Evolutionary conservation across 208 protist species (phyloP).

Genomic region (Crithidia mellificae): DNA sequence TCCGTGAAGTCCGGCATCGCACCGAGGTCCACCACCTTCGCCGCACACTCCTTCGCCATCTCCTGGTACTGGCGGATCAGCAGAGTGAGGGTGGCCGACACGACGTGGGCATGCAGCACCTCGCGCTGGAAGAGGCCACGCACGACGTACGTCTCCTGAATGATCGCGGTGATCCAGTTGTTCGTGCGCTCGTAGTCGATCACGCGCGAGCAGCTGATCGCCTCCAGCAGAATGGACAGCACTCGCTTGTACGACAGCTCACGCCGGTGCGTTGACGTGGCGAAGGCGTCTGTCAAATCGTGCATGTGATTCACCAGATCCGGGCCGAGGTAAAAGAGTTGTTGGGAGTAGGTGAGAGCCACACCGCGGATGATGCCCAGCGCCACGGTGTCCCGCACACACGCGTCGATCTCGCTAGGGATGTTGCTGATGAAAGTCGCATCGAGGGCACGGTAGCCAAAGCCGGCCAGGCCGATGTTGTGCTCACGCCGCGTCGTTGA

Average conservation of each 20-base stretch:
- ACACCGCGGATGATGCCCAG: constrained; percentile 71
- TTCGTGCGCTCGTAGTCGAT: constrained; percentile 71
- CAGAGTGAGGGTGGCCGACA: constrained; percentile 66
- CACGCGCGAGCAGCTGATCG: constrained; percentile 63
- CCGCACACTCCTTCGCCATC: constrained; percentile 43
- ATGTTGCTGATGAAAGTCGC: constrained; percentile 59
- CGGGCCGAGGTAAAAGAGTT: constrained; percentile 47
- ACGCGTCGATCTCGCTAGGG: constrained; percentile 53
- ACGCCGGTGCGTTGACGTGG: constrained; percentile 50
- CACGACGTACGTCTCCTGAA: constrained; percentile 77
- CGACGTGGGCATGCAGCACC: constrained; percentile 73
- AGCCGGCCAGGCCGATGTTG: constrained; percentile 46
- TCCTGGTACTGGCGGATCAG: constrained; percentile 80
- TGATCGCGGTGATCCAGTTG: constrained; percentile 74
- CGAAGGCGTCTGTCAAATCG: constrained; percentile 73
- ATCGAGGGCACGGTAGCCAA: constrained; percentile 66
- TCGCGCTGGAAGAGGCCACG: constrained; percentile 77
- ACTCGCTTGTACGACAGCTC: constrained; percentile 72
- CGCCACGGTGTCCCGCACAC: constrained; percentile 59
- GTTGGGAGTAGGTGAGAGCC: constrained; percentile 52
- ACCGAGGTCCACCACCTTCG: constrained; percentile 25
- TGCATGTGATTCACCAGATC: constrained; percentile 67
- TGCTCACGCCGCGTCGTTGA: constrained; percentile 18
- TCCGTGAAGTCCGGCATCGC: constrained; percentile 64
- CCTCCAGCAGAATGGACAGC: constrained; percentile 71